phyloP scores from a whole-genome alignment of 176 grass and related monocot species.

The Cenchrus purpureus region DNA sequence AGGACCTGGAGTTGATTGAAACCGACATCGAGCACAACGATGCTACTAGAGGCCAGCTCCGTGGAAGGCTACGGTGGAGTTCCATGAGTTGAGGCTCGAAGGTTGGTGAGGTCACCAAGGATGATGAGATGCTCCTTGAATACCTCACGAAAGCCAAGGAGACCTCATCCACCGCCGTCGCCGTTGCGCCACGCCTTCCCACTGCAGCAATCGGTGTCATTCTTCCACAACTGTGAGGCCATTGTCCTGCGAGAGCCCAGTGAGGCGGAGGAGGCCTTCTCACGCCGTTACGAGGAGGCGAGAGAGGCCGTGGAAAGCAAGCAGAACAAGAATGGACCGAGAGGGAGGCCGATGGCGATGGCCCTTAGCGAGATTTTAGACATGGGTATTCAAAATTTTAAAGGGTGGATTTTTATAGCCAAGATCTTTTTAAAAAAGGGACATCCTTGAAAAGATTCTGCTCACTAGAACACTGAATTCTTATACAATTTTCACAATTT shows the following conservation, averaged over 20 bases:
- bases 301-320: background rate
- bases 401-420: too few species aligned
- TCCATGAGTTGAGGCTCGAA: constrained; percentile 33
- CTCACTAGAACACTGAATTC: too few species aligned
- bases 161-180: background rate
- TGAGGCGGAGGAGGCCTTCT: constrained; percentile 33
- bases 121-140: constrained; percentile 31
- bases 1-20: constrained; percentile 33
- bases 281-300: background rate
- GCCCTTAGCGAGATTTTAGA: too few species aligned
- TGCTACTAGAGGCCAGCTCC: background rate
- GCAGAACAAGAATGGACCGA: background rate
- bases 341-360: background rate
- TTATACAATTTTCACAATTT: too few species aligned
- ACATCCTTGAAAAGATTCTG: too few species aligned
- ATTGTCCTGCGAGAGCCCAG: background rate
- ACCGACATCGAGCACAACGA: constrained; percentile 18
- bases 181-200: constrained; percentile 27
- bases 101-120: constrained; percentile 13
- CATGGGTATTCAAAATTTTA: too few species aligned
- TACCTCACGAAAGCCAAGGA: background rate
- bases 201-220: constrained; percentile 33
- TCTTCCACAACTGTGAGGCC: constrained; percentile 12
- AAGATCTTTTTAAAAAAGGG: too few species aligned
- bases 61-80: background rate